Base-by-base conservation (phyloP, 768 basidiomycete species). In the Leccinellum luteum region DNA sequence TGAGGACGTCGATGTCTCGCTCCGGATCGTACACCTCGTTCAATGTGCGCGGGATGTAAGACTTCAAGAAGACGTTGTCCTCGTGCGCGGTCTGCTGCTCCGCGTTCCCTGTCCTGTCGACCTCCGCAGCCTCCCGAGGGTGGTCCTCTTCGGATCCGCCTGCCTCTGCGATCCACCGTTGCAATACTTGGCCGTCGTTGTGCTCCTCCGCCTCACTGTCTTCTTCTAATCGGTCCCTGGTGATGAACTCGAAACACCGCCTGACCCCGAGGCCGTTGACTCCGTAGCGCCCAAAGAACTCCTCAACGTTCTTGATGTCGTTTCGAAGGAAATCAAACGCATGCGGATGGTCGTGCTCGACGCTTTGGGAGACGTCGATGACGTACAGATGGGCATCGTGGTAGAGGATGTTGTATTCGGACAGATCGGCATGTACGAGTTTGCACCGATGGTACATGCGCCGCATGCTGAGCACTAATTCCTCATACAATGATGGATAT, bases 351-450 rank as follows among this genome's bases (percentile, higher is more conserved):
- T 98, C 96, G 68, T 98, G 95, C 66, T 99, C 97, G 34, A 99
- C 95, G 61, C 93, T 95, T 70, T 99, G 97, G 1, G 95, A 97
- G 57, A 99, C 97, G 72, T 99, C 97, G 75, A 99, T 98, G 65
- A 98, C 88, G 73, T 84, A 94, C 17, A 97, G 80, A 66, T 93
- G 92, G 1, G 74, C 79, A 49, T 84, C 76, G 73, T 93, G 90
- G 66, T 85, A 96, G 68, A 99, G 81, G 65, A 99, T 86, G 70
- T 99, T 99, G 82, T 99, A 99, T 72, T 99, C 97, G 54, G 92
- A 94, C 52, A 99, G 81, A 79, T 99, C 97, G 50, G 96, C 97
- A 66, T 99, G 97, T 0, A 99, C 96, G 57, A 99, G 85, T 57
- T 85, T 89, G 82, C 97, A 98, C 43, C 80, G 79, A 63, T 93